A percentile compares a stretch with the other conserved stretches of the same genome.
phyloP scores from a whole-genome alignment of 257 asterid genomes.

The Jacaranda mimosifolia region DNA sequence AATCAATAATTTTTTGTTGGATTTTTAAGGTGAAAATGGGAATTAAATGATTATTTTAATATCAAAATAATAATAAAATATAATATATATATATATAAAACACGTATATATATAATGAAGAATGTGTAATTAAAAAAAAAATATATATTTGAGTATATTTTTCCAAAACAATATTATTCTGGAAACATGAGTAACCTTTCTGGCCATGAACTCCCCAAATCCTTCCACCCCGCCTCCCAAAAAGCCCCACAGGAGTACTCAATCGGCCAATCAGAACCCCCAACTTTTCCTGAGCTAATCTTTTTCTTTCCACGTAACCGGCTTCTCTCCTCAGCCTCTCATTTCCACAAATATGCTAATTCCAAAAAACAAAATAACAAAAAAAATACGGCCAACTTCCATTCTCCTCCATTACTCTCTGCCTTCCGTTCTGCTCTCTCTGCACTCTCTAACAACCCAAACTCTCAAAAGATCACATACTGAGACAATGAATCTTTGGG shows the following conservation, averaged over 20 bases:
- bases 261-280: conserved; percentile 49
- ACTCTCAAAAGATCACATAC: conserved; percentile 4
- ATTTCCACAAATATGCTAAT: conserved; percentile 21
- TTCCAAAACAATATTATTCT: too few relatives aligned
- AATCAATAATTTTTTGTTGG: too few relatives aligned
- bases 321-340: conserved; percentile 49
- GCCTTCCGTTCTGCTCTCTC: conserved; percentile 4
- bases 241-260: neutral
- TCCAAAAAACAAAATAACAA: conserved; percentile 23
- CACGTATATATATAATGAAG: too few relatives aligned
- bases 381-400: conserved; percentile 16
- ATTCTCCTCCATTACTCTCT: conserved; percentile 45
- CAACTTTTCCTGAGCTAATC: conserved; percentile 38
- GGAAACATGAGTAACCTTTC: too few relatives aligned
- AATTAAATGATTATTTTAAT: too few relatives aligned
- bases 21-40: too few relatives aligned
- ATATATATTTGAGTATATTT: too few relatives aligned
- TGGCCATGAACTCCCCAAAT: too few relatives aligned
- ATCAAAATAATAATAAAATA: too few relatives aligned
- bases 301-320: conserved; percentile 51
- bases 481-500: conserved; percentile 27
- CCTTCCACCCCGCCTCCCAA: too few relatives aligned
- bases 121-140: too few relatives aligned
- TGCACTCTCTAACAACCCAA: conserved; percentile 22
- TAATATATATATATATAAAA: too few relatives aligned